Conservation (phyloP, 2,329 filamentous ascomycete species). For the Fusarium nisikadoi region DNA sequence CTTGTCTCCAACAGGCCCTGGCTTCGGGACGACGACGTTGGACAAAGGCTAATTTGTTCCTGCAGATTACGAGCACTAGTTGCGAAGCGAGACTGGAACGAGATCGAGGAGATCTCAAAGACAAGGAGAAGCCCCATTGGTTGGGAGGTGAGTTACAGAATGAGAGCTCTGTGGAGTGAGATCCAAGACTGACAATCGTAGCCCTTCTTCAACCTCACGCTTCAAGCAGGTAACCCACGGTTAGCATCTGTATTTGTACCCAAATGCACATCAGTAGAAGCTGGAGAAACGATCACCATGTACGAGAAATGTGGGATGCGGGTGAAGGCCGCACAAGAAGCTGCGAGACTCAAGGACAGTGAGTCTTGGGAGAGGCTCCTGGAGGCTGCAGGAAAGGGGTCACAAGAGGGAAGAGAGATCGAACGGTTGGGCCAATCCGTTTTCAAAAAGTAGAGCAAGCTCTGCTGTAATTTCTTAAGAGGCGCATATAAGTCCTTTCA, state of each 20-base stretch:
- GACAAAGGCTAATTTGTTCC: conserved; percentile 35
- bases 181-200: conserved; percentile 49
- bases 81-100: conserved; percentile 88
- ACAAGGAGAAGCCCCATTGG: conserved; percentile 90
- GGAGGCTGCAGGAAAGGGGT: conserved; percentile 76
- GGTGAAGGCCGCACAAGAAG: conserved; percentile 90
- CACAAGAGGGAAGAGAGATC: conserved; percentile 78
- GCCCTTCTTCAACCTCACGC: conserved; percentile 91
- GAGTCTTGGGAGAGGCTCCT: conserved; percentile 79
- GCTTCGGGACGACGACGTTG: conserved; percentile 8
- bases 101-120: conserved; percentile 86
- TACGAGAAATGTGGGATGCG: conserved; percentile 96
- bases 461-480: conserved; percentile 19
- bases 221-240: conserved; percentile 90
- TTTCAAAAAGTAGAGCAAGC: conserved; percentile 56
- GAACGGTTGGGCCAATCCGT: conserved; percentile 76
- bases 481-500: conserved; percentile 9
- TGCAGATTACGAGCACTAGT: conserved; percentile 84
- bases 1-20: conserved; percentile 20
- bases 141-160: conserved; percentile 78
- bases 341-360: conserved; percentile 81
- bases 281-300: conserved; percentile 83
- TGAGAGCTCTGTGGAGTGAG: background rate
- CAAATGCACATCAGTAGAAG: conserved; percentile 80
- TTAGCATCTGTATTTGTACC: conserved; percentile 85